These are phyloP conservation scores for Papiliotrema laurentii DNA, from an alignment of 1,284 basidiomycete genomes.

Conservation along the genomic window DNA sequence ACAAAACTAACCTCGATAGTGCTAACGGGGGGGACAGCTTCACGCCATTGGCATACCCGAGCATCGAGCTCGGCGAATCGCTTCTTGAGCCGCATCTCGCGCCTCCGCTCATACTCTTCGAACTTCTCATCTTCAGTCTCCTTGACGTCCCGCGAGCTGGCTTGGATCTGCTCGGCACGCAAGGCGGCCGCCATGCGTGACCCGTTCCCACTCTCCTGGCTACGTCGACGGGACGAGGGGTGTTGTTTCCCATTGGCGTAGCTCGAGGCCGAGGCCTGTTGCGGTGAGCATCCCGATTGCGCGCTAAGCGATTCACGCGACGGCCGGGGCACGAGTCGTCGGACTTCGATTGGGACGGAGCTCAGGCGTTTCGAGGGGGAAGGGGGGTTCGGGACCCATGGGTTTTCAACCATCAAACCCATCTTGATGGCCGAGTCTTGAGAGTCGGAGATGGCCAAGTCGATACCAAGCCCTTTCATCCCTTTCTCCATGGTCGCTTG, in stretches of 20 bases:
- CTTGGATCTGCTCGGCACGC: no score
- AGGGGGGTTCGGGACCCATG: background rate
- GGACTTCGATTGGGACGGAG: background rate
- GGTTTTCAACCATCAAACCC: background rate
- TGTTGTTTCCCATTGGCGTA: no score
- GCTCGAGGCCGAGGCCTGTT: no score
- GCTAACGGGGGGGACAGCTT: background rate
- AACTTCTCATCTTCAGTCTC: conserved; percentile 3
- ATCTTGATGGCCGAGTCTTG: conserved; percentile 1
- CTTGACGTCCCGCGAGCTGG: no score
- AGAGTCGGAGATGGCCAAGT: background rate
- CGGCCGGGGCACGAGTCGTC: background rate
- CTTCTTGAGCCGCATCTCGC: conserved; percentile 4
- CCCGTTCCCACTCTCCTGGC: no score
- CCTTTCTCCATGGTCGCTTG: background rate
- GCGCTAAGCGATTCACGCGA: background rate
- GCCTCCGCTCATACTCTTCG: conserved; percentile 10
- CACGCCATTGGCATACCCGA: conserved; percentile 5
- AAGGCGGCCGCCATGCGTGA: no score
- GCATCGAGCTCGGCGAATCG: conserved; percentile 5
- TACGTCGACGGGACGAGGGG: no score
- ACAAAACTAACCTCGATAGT: conserved; percentile 12
- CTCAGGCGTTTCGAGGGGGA: background rate
- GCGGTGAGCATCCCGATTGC: no score
- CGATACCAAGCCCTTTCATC: conserved; percentile 3